phyloP scores from a whole-genome alignment of 106 monocot genomes.

The Agapanthus africanus region DNA sequence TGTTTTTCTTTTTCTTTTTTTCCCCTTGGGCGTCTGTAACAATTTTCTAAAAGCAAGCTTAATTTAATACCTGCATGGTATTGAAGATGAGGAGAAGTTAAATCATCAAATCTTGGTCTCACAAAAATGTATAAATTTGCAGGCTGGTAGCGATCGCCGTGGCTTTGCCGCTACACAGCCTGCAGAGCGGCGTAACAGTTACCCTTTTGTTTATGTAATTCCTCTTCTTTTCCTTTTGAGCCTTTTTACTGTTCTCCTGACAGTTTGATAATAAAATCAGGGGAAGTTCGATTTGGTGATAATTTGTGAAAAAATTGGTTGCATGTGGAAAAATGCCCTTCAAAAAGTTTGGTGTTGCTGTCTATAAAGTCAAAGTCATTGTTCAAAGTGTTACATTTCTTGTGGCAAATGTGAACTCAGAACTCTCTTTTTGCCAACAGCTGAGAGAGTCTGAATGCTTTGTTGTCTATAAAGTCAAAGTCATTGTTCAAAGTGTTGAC shows the following conservation, averaged over 20 bases:
- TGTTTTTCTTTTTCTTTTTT: neutral
- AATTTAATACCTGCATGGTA: constrained; percentile 8
- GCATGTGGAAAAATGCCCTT: neutral
- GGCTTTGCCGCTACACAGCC: no score
- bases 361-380: no score
- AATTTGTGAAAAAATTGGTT: neutral
- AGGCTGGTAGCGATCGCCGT: no score
- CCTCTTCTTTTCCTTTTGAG: neutral
- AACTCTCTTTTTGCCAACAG: no score
- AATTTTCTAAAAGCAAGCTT: constrained; percentile 13
- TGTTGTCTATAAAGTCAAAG: no score
- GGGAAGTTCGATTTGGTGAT: neutral
- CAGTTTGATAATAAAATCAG: constrained; percentile 6
- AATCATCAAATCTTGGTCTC: constrained; percentile 1
- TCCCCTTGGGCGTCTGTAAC: neutral
- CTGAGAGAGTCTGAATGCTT: no score
- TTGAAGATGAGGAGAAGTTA: neutral
- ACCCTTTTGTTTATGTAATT: constrained; percentile 5
- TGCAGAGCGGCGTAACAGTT: constrained; percentile 7
- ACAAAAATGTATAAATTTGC: constrained; percentile 12
- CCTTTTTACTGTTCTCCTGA: neutral
- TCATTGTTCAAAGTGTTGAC: no score
- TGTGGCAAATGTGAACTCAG: neutral
- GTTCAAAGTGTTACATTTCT: neutral
- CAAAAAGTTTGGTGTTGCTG: no score